Percentiles rank a stretch among this genome's conserved stretches.
These are phyloP conservation scores for Bruguiera parviflora DNA, from an alignment of 345 rosid species.

Conservation along the genomic window DNA sequence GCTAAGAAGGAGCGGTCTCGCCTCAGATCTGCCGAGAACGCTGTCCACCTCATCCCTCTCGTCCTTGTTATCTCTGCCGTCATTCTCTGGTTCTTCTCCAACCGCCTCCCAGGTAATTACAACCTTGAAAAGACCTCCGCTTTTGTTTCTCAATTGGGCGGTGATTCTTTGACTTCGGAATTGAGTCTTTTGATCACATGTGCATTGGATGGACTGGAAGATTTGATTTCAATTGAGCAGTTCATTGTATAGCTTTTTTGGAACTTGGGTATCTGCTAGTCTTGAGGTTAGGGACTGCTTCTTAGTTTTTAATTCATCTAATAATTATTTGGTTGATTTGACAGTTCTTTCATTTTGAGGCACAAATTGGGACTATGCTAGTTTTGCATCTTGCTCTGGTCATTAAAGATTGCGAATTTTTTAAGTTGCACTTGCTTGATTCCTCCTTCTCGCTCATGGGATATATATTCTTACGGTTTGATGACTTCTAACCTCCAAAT, in stretches of 20 bases:
- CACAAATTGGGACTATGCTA: too few relatives aligned
- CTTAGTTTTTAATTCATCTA: too few relatives aligned
- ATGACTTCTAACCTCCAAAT: too few relatives aligned
- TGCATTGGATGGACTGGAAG: too few relatives aligned
- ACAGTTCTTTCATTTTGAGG: too few relatives aligned
- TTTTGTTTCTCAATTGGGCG: too few relatives aligned
- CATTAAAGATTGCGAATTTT: not conserved
- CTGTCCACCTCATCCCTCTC: slow-evolving; percentile 72
- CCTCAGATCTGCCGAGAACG: slow-evolving; percentile 65
- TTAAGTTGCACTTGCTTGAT: not conserved
- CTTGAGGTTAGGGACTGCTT: not conserved
- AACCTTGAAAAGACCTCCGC: too few relatives aligned
- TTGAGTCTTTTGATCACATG: too few relatives aligned
- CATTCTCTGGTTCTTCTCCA: slow-evolving; percentile 79
- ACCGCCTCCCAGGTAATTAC: slow-evolving; percentile 32
- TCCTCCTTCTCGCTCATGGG: not conserved
- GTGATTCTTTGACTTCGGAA: too few relatives aligned
- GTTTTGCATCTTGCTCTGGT: too few relatives aligned
- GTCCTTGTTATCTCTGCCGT: slow-evolving; percentile 53
- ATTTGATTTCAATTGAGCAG: too few relatives aligned
- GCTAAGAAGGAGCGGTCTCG: slow-evolving; percentile 61
- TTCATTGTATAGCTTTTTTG: not conserved
- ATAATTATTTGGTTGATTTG: too few relatives aligned
- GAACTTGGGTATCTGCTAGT: not conserved
- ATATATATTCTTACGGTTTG: not conserved